These are phyloP conservation scores for Sparassis latifolia DNA, from an alignment of 1,284 basidiomycete species.

Conservation along the genomic window DNA sequence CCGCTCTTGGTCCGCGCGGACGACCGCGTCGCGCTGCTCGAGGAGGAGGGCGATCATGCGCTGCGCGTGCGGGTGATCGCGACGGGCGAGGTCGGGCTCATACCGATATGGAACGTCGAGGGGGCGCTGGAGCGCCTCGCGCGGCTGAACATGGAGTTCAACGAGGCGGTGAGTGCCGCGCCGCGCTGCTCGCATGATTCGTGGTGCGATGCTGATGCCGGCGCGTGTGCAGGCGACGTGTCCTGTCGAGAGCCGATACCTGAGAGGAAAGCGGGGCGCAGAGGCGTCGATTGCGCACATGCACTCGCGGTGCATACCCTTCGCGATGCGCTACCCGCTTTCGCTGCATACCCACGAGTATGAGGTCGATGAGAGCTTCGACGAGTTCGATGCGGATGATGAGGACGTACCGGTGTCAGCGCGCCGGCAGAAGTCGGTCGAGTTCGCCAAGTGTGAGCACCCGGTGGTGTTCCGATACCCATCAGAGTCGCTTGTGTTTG, in stretches of 20 bases:
- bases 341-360: background rate
- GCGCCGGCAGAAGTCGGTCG: slow-evolving; percentile 13
- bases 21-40: slow-evolving; percentile 20
- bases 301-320: slow-evolving; percentile 18
- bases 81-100: slow-evolving; percentile 14
- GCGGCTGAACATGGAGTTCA: slow-evolving; percentile 25
- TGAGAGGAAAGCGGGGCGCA: slow-evolving; percentile 2
- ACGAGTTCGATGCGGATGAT: slow-evolving; percentile 8
- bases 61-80: slow-evolving; percentile 16
- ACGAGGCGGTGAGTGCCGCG: slow-evolving; percentile 23
- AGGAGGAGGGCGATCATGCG: slow-evolving; percentile 21
- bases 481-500: slow-evolving; percentile 13
- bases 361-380: slow-evolving; percentile 5
- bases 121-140: slow-evolving; percentile 24
- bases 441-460: slow-evolving; percentile 13
- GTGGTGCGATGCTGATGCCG: background rate
- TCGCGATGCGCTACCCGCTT: slow-evolving; percentile 9
- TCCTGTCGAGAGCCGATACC: slow-evolving; percentile 14
- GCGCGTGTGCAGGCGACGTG: slow-evolving; percentile 13
- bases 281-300: slow-evolving; percentile 12
- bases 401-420: background rate
- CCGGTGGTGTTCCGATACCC: slow-evolving; percentile 20
- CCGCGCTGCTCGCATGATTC: background rate
- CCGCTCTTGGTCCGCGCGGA: slow-evolving; percentile 19
- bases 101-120: slow-evolving; percentile 25